Evolutionary conservation across 2,329 filamentous ascomycete genomes (phyloP).

Genomic region (Neonectria ditissima): DNA sequence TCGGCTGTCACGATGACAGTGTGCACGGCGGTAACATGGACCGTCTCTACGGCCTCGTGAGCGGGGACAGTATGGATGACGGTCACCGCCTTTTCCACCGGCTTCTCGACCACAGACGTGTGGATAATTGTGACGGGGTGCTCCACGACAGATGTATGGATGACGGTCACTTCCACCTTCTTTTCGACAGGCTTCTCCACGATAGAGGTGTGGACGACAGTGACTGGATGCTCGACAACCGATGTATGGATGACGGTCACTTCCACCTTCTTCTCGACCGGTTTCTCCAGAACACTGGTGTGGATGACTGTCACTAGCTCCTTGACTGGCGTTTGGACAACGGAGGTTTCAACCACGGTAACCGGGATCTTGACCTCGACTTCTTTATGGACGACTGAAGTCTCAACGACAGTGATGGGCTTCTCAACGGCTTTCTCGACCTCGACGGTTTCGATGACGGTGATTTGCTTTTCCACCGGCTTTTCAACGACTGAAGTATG

Average conservation of each 20-base stretch:
- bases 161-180: not conserved
- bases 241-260: not conserved
- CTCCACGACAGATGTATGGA: not conserved
- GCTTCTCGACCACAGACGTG: not conserved
- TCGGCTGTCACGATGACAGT: not conserved
- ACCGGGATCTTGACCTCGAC: not conserved
- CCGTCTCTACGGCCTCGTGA: not conserved
- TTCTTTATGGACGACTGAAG: not conserved
- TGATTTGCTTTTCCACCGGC: not conserved
- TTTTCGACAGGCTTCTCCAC: not conserved
- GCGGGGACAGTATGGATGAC: not conserved
- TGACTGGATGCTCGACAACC: not conserved
- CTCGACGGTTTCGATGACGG: not conserved
- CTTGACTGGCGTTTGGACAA: not conserved
- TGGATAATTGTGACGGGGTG: not conserved
- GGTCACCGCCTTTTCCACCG: not conserved
- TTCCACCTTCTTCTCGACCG: not conserved
- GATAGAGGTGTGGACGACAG: not conserved
- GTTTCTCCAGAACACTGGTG: not conserved
- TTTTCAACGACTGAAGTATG: not conserved
- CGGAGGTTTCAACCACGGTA: not conserved
- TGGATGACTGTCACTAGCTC: not conserved
- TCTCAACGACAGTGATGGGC: not conserved
- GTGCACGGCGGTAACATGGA: not conserved
- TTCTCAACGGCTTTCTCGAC: not conserved